Evolutionary conservation across 495 filamentous ascomycete species (phyloP).

Genomic region (Talaromyces stipitatus): DNA sequence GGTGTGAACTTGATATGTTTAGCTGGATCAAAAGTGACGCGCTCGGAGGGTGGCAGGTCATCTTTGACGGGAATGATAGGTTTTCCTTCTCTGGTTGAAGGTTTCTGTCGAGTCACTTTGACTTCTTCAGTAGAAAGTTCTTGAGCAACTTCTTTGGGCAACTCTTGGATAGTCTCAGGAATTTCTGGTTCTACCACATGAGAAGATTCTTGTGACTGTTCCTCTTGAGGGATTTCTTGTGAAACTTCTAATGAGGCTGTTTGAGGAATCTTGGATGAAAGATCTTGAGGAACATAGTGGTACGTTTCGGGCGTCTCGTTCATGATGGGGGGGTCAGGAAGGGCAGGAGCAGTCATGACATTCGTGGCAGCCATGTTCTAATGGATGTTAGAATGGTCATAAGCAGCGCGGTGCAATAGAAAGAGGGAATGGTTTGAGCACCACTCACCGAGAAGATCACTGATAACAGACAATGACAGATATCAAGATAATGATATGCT

Average conservation of each 20-base stretch:
- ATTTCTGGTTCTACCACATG: not conserved
- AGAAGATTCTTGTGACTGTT: not conserved
- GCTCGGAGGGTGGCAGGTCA: not conserved
- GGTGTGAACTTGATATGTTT: slow-evolving; percentile 49
- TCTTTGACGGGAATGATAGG: slow-evolving; percentile 9
- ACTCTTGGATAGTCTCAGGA: not conserved
- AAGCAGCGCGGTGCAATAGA: not conserved
- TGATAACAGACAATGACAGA: not conserved
- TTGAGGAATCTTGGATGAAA: not conserved
- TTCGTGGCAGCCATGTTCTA: not conserved
- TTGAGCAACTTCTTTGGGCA: not conserved
- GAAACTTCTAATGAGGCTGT: not conserved
- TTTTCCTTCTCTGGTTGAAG: not conserved
- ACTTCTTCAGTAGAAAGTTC: not conserved
- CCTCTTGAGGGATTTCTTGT: not conserved
- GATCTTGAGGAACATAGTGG: not conserved
- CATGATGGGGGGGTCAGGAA: not conserved
- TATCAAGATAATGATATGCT: not conserved
- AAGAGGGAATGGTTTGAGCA: not conserved
- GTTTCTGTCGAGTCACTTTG: not conserved
- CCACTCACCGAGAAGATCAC: not conserved
- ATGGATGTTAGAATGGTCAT: not conserved
- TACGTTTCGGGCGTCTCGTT: not conserved
- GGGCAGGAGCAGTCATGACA: not conserved
- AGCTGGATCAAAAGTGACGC: slow-evolving; percentile 39